Percentiles rank a stretch among this genome's conserved stretches.
phyloP scores from a whole-genome alignment of 768 basidiomycete species.

The Dioszegia hungarica region DNA sequence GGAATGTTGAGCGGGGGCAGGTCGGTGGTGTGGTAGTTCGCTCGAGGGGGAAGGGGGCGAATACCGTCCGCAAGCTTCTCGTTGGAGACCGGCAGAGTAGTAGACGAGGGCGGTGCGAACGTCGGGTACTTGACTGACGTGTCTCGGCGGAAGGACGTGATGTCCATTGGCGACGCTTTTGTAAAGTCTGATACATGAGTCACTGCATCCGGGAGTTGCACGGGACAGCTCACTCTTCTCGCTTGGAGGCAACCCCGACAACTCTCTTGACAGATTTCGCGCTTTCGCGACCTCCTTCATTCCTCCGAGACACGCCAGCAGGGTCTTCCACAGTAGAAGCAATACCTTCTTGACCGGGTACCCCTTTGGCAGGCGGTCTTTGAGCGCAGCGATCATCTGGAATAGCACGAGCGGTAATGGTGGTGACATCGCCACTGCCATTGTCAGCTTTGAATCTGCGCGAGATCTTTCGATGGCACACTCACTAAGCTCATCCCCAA shows the following conservation, averaged over 20 bases:
- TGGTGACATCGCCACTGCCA: conserved; percentile 85
- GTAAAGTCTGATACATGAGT: conserved; percentile 55
- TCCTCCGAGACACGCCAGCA: conserved; percentile 88
- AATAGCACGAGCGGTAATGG: conserved; percentile 90
- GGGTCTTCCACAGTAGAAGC: conserved; percentile 87
- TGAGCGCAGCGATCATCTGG: conserved; percentile 78
- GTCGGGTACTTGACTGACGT: conserved; percentile 94
- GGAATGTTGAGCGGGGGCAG: conserved; percentile 13
- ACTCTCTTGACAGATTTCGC: conserved; percentile 77
- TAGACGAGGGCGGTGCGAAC: conserved; percentile 59
- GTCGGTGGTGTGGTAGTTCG: conserved; percentile 75
- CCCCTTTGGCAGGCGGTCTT: conserved; percentile 88
- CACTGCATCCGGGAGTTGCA: neutral
- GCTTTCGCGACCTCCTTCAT: conserved; percentile 77
- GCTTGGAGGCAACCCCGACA: conserved; percentile 64
- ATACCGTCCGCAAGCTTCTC: conserved; percentile 81
- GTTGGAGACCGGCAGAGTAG: conserved; percentile 29
- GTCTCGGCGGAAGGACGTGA: conserved; percentile 82
- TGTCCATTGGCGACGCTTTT: conserved; percentile 86
- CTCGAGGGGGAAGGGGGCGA: conserved; percentile 85
- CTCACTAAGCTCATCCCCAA: conserved; percentile 95
- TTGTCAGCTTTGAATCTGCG: conserved; percentile 4
- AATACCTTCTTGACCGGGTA: conserved; percentile 94
- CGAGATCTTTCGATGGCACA: neutral
- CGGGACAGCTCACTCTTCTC: conserved; percentile 23